Conservation (phyloP, 73 alveolate species). For the Paramecium primaurelia region DNA sequence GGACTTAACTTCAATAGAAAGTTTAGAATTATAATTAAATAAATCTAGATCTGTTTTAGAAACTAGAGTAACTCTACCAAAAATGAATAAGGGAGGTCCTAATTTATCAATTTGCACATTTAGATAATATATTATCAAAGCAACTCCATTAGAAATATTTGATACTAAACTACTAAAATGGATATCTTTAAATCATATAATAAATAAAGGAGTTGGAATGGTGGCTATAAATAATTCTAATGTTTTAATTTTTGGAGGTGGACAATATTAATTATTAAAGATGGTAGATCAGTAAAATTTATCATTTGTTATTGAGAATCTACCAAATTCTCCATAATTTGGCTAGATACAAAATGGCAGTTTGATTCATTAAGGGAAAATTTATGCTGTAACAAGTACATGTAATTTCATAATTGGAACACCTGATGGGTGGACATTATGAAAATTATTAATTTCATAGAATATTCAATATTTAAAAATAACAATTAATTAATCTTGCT, state of each 20-base stretch:
- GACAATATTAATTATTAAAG: neutral
- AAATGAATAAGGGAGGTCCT: conserved; percentile 22
- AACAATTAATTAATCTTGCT: neutral
- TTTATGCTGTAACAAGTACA: neutral
- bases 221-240: neutral
- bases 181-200: neutral
- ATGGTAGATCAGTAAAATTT: neutral
- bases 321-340: neutral
- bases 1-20: neutral
- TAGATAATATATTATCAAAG: neutral
- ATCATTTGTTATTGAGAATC: neutral
- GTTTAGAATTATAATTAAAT: neutral
- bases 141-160: conserved; percentile 24
- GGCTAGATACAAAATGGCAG: neutral
- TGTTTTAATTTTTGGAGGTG: neutral
- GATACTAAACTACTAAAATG: conserved; percentile 7
- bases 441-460: neutral
- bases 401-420: neutral
- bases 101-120: conserved; percentile 3
- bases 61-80: neutral
- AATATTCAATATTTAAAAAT: too few species aligned
- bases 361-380: conserved; percentile 9
- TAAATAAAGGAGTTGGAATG: neutral
- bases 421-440: conserved; percentile 23
- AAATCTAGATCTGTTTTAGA: neutral